phyloP scores from a whole-genome alignment of 2,329 filamentous ascomycete genomes.

The Iodosphaeria phyllophila region DNA sequence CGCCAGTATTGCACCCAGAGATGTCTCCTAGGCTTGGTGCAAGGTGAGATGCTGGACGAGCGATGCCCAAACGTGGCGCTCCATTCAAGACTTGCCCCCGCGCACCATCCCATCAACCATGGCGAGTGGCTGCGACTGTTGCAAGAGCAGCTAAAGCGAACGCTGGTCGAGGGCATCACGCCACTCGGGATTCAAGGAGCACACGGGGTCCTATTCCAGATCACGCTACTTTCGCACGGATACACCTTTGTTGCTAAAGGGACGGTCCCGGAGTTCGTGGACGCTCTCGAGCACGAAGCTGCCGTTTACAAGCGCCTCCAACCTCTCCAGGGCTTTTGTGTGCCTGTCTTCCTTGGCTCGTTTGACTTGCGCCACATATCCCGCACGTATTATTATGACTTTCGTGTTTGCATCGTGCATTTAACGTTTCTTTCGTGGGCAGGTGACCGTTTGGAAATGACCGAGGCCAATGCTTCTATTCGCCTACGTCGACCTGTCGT shows the following conservation, averaged over 20 bases:
- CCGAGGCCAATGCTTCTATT: not conserved
- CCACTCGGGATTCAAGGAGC: conserved; percentile 13
- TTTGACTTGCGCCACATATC: conserved; percentile 16
- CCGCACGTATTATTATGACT: conserved; percentile 15
- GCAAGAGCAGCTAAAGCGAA: conserved; percentile 11
- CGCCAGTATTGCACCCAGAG: conserved; percentile 18
- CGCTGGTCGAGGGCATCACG: conserved; percentile 13
- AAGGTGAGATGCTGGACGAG: conserved; percentile 12
- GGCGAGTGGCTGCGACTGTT: conserved; percentile 13
- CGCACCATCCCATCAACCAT: conserved; percentile 12
- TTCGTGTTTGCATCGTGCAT: conserved; percentile 13
- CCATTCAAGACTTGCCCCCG: conserved; percentile 11
- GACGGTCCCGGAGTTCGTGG: conserved; percentile 14
- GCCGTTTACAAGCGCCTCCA: conserved; percentile 16
- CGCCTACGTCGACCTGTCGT: conserved; percentile 2
- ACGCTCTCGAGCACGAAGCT: conserved; percentile 17
- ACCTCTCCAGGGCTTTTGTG: conserved; percentile 14
- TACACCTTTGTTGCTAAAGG: conserved; percentile 25
- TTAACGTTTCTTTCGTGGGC: conserved; percentile 18
- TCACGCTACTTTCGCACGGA: conserved; percentile 19
- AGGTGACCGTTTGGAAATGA: conserved; percentile 6
- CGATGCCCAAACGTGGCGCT: conserved; percentile 18
- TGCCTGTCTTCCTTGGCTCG: conserved; percentile 19
- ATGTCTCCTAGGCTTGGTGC: conserved; percentile 18
- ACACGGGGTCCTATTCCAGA: conserved; percentile 19